These are phyloP conservation scores for Moricandia arvensis DNA, from an alignment of 345 rosid genomes.

Conservation along the genomic window DNA sequence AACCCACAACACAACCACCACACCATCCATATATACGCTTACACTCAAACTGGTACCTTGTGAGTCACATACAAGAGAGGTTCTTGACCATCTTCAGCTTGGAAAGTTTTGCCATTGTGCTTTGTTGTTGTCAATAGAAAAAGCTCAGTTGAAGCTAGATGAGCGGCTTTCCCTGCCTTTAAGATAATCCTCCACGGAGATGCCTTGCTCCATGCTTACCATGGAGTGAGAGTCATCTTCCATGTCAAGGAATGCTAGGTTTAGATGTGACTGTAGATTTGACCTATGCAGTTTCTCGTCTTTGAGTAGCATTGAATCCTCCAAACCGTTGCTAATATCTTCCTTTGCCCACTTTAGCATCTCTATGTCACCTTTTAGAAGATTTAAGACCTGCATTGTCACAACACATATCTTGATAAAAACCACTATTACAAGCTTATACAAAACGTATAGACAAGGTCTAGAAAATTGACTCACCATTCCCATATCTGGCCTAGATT, in stretches of 20 bases:
- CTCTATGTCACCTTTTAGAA: conserved; percentile 68
- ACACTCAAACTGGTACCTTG: not conserved
- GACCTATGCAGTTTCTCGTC: conserved; percentile 51
- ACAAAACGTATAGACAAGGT: not conserved
- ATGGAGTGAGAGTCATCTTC: conserved; percentile 66
- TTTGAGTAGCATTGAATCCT: conserved; percentile 45
- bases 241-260: conserved; percentile 68
- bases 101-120: not conserved
- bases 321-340: conserved; percentile 44
- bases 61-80: not conserved
- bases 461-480: conserved; percentile 44
- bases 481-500: conserved; percentile 68
- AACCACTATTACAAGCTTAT: not conserved
- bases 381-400: conserved; percentile 57
- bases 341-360: conserved; percentile 55
- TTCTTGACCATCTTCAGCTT: conserved; percentile 17
- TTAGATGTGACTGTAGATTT: conserved; percentile 81
- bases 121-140: conserved; percentile 1
- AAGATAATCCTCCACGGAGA: conserved; percentile 77
- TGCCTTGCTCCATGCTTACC: conserved; percentile 57
- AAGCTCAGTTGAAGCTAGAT: conserved; percentile 68
- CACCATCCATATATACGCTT: conserved; percentile 35
- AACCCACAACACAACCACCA: conserved; percentile 59
- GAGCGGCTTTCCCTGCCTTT: conserved; percentile 84
- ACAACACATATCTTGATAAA: not conserved